These are phyloP conservation scores for Discostella stelligeroides DNA, from an alignment of 108 stramenopile genomes.

Conservation along the genomic window DNA sequence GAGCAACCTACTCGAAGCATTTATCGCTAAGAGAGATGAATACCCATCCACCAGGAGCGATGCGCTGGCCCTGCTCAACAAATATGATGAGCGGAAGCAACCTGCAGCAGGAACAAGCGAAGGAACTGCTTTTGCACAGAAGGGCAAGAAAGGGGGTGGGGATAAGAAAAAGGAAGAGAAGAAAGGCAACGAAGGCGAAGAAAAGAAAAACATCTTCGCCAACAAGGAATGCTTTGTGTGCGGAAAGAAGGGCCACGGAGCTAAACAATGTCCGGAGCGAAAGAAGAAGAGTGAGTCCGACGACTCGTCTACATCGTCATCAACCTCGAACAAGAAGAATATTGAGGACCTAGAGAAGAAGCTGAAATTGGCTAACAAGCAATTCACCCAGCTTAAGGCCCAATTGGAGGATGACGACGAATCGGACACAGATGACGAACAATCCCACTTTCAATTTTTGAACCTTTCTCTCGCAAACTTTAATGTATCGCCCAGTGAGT, in stretches of 20 bases:
- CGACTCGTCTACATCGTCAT: conserved; percentile 12
- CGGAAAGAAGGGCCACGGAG: conserved; percentile 10
- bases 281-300: background rate
- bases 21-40: background rate
- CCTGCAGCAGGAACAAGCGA: background rate
- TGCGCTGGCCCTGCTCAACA: background rate
- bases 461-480: no score
- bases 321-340: background rate
- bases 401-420: background rate
- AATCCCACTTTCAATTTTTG: conserved; percentile 14
- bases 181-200: background rate
- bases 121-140: conserved; percentile 19
- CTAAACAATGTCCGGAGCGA: background rate
- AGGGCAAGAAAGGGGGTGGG: conserved; percentile 10
- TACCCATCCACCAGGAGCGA: background rate
- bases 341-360: conserved; percentile 12
- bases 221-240: conserved; percentile 8
- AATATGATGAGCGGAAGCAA: background rate
- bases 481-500: no score
- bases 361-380: background rate
- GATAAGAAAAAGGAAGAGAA: conserved; percentile 7
- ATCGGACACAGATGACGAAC: background rate
- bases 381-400: background rate
- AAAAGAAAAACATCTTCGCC: conserved; percentile 1
- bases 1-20: background rate